Evolutionary conservation across 2,329 filamentous ascomycete genomes (phyloP), one percentile per base, ranked within the genome.

Genomic region (Fusarium domesticum): DNA sequence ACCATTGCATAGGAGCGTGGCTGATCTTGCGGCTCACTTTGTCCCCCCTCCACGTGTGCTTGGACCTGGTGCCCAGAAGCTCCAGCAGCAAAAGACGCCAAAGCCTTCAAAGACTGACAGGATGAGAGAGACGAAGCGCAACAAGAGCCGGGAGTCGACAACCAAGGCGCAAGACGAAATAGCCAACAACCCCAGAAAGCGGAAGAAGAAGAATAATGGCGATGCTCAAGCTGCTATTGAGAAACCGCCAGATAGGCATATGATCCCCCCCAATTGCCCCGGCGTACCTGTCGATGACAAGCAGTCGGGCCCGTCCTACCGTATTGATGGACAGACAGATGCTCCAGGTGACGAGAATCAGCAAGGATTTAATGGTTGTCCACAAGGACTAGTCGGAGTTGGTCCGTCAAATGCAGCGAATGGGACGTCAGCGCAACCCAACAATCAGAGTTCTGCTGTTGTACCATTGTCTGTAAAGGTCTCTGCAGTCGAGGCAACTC

Each of bases 1-100:
- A 0, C 74, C 73, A 4, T 56, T 81, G n/a, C 79, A 83, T 58
- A 74, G 69, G 55, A 78, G 77, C 0, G 77, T 83, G 5, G 70
- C 64, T 1, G 64, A 81, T 36, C 62, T 80, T 18, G 66, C 71
- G 8, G 69, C 73, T 5, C 63, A 70, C 30, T 73, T 76, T 41
- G 68, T 69, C 19, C 77, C 75, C 5, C 66, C 71, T 12, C 72
- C 74, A 6, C 58, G 62, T 6, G 59, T 61, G 31, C 50, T 58
- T 25, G 59, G 57, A 8, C 60, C 54, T 18, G 57, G 47, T 11
- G 47, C 53, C 4, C 60, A 63, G 43, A 64, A 57, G 36, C 46
- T 49, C 15, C 47, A 51, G 18, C 54, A 56, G 34, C 53, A 58
- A 34, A 50, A 64, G 43, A 59, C 59, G 0, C 55, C 62, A 47